Base-by-base conservation (phyloP, 495 filamentous ascomycete genomes). In the Astrothelium subdiscretum region DNA sequence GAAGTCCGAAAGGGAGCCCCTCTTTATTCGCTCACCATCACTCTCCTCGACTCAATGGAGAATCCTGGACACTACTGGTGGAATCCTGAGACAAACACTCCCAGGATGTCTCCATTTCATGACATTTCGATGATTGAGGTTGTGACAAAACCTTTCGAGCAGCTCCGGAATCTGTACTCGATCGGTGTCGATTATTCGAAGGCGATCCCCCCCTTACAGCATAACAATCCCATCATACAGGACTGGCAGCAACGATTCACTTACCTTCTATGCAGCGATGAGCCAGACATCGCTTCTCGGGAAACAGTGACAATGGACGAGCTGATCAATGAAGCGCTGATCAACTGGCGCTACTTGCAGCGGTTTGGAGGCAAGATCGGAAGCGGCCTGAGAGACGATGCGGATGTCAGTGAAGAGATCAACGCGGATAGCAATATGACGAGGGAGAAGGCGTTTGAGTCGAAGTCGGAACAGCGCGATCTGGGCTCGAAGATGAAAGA, bases 101-200 rank as follows among this genome's bases (percentile, higher is more conserved):
- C 65, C 1, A 20, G 48, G 0, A 38, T 42, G 8, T 60, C 67
- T 1, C 52, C 59, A 31, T 57, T 65, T 24, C 54, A 65, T 48
- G 31, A 29, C 8, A 3, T 61, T 13, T 31, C 62, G 1, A 61
- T 65, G 58, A 31, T 69, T 58, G 67, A 69, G 40, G 20, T 67
- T 2, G 44, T 62, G 0, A 32, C 67, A 24, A 60, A 58, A 24
- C 67, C 67, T 1, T 63, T 67, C 22, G 27, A 57, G 6, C 42
- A 26, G 1, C 67, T 69, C 8, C 15, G 32, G 31, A 31, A 31
- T 18, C 15, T 58, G 11, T 20, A 20, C 18, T 15, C 18, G 18
- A 26, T 58, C 13, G 24, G 18, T 8, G 24, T 57, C 20, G 51
- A 57, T 22, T 40, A 40, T 15, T 40, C 35, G 35, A 6, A 15